These are phyloP conservation scores for Xylaria sp. DNA, from an alignment of 2,329 filamentous ascomycete species.

Conservation along the genomic window DNA sequence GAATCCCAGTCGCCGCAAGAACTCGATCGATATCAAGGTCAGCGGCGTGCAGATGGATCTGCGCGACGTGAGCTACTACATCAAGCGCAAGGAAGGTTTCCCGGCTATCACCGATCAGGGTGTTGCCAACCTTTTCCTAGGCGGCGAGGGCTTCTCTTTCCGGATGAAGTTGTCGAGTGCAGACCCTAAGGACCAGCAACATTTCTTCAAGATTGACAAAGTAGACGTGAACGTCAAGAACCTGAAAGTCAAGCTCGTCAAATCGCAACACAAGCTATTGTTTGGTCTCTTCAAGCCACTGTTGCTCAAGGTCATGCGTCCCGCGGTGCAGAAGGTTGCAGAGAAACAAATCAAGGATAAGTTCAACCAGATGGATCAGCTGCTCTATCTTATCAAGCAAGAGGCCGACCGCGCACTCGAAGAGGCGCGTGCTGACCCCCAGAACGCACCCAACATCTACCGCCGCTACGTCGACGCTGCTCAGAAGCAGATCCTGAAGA, in stretches of 20 bases:
- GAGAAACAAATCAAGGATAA: conserved; percentile 91
- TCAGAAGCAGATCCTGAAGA: conserved; percentile 78
- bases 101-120: conserved; percentile 87
- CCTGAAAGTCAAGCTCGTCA: conserved; percentile 88
- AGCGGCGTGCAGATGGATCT: conserved; percentile 94
- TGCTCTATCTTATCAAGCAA: conserved; percentile 80
- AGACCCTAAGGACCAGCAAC: conserved; percentile 76
- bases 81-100: conserved; percentile 95
- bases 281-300: conserved; percentile 89
- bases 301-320: conserved; percentile 83
- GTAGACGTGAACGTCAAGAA: conserved; percentile 84
- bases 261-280: conserved; percentile 94
- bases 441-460: conserved; percentile 84
- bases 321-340: conserved; percentile 84
- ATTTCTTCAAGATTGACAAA: conserved; percentile 96
- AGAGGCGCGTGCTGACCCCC: conserved; percentile 74
- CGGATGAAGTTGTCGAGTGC: conserved; percentile 88
- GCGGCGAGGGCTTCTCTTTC: conserved; percentile 89
- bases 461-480: conserved; percentile 81
- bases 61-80: conserved; percentile 89
- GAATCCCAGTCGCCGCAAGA: conserved; percentile 81
- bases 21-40: conserved; percentile 83
- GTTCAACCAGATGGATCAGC: conserved; percentile 77
- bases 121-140: conserved; percentile 87
- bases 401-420: conserved; percentile 81